Evolutionary conservation across 2,329 filamentous ascomycete genomes (phyloP).

Genomic region (Trichoderma arundinaceum): DNA sequence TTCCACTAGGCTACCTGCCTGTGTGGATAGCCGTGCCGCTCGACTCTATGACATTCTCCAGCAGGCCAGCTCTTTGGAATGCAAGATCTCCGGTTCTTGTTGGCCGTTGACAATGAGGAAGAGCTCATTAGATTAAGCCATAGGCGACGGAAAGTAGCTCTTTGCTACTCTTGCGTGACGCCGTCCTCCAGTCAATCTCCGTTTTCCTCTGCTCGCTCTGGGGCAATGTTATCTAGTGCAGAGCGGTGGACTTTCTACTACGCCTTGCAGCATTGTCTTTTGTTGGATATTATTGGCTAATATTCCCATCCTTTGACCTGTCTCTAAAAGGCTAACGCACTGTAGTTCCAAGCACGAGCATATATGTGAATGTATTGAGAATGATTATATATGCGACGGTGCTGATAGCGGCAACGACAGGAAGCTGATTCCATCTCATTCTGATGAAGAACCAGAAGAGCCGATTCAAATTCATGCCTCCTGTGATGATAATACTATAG

Average conservation of each 20-base stretch:
- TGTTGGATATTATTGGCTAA: neutral
- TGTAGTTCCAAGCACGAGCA: neutral
- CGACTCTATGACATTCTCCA: neutral
- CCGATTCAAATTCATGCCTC: neutral
- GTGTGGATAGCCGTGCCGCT: neutral
- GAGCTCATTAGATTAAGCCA: neutral
- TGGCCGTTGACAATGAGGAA: neutral
- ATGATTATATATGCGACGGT: neutral
- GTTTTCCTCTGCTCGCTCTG: neutral
- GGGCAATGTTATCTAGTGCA: neutral
- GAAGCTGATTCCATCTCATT: too few species aligned
- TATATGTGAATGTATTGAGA: neutral
- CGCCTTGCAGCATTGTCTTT: neutral
- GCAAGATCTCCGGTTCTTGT: neutral
- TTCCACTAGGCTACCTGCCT: neutral
- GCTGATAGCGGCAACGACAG: too few species aligned
- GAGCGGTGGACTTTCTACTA: neutral
- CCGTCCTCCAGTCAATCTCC: neutral
- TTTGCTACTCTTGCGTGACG: neutral
- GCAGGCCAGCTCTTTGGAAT: neutral
- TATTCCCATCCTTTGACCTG: neutral
- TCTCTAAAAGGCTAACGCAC: neutral
- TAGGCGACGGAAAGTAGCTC: neutral
- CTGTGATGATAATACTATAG: neutral
- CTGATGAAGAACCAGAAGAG: neutral